Evolutionary conservation across 352 stramenopile genomes (phyloP), one percentile per base, ranked within the genome.

Genomic region (Ophiocytium majus): DNA sequence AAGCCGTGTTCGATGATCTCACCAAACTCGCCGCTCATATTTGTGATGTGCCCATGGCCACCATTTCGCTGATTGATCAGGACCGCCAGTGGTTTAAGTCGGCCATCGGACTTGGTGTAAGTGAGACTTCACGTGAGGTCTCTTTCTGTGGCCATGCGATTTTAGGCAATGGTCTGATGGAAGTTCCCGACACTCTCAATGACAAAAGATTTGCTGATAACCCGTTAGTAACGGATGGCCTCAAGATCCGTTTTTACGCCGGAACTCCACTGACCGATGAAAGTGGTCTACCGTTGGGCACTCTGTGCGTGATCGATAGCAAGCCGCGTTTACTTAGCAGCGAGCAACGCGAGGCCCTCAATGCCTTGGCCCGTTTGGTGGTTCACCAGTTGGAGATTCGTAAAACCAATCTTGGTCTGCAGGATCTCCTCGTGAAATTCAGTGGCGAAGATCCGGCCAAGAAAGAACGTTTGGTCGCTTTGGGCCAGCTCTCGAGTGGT

Each of bases 121-220:
- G 57, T 71, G 57, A 71, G 28, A 71, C 57, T 71, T 28, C 57
- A 23, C 57, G 57, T 23, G 57, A 71, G 19, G 57, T 71, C 28
- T 71, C 57, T 23, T 71, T 71, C 57, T 71, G 57, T 71, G 57
- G 57, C 57, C 57, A 71, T 71, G 57, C 57, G 57, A 71, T 71
- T 71, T 71, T 71, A 28, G 28, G 57, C 28, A 28, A 71, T 71
- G 57, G 28, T 28, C 19, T 71, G 28, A 23, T 71, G 23, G 57
- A 23, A 23, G 57, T 71, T 28, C 28, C 57, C 28, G 28, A 71
- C 28, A 28, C 57, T 71, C 28, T 71, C 23, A 28, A 71, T 23
- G 57, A 71, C 57, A 28, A 71, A 23, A 71, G 57, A 28, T 71
- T 71, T 71, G 23, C 28, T 71, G 57, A 71, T 71, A 71, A 71